Percentiles rank a stretch among this genome's conserved stretches.
These are phyloP conservation scores for Coniochaeta ligniaria DNA, from an alignment of 2,329 filamentous ascomycete species.

Conservation along the genomic window DNA sequence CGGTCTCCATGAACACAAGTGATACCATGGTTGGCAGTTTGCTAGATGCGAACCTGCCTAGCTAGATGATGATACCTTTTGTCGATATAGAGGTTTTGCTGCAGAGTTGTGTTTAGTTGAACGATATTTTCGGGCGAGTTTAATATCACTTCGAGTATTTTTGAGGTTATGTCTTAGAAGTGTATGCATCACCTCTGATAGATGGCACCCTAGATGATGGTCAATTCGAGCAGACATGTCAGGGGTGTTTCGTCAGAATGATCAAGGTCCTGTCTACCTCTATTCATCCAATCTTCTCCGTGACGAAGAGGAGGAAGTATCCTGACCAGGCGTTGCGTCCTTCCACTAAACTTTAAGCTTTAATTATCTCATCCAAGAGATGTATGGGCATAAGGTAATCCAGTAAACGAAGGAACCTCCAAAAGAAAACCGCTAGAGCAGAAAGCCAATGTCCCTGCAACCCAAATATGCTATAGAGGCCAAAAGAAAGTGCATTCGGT, in stretches of 20 bases:
- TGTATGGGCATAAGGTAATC: background rate
- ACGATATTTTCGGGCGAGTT: background rate
- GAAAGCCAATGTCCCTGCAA: background rate
- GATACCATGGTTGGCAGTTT: conserved; percentile 1
- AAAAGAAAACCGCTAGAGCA: background rate
- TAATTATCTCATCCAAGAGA: background rate
- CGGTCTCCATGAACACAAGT: background rate
- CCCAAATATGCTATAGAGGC: background rate
- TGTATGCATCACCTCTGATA: background rate
- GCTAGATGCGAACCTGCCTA: background rate
- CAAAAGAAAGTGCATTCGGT: background rate
- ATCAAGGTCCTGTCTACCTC: background rate
- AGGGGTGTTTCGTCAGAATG: background rate
- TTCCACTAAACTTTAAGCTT: background rate
- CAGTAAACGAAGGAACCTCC: background rate
- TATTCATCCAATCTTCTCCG: background rate
- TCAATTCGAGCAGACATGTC: background rate
- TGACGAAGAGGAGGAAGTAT: background rate
- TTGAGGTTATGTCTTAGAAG: background rate
- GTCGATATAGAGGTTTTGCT: background rate
- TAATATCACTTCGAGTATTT: background rate
- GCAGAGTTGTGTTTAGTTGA: background rate
- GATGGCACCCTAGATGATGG: background rate
- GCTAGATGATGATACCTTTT: background rate
- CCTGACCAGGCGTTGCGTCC: background rate